Evolutionary conservation across 305 asterid species (phyloP), one percentile per base, ranked within the genome.

Genomic region (Andrographis paniculata): DNA sequence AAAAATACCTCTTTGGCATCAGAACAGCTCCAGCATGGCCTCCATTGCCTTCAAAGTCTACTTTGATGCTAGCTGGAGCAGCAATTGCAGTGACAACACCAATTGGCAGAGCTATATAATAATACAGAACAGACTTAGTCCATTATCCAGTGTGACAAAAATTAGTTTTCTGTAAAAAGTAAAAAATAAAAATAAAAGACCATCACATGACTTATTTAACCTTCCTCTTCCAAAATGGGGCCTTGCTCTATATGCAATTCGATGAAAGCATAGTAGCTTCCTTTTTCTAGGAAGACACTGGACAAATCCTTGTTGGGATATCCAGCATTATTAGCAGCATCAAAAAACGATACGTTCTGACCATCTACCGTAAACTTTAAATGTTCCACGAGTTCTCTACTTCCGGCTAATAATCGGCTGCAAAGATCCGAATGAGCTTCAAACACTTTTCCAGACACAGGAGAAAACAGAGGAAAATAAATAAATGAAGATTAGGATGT

Each of bases 231-330:
- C 56, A 89, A 70, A 53, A 80, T 78, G 56, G 98, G 96, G 66
- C 96, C 98, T 78, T 86, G 98, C 78, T 89, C 98, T 21, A 89
- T 89, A 67, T 89, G 98, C 75, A 89, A 70, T 63, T 89, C 96
- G 8, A 89, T 52, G 46, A 86, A 89, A 45, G 95, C 91, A 37
- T 71, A 76, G 61, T 85, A 85, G 72, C 78, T 82, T 61, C 93
- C 93, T 37, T 74, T 73, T 58, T 66, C 59, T 15, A 85, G 77
- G 59, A 80, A 66, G 41, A 85, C 88, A 6, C 75, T 71, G 11
- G 91, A 73, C 33, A 89, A 30, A 24, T 80, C 76, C 52, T 75
- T 71, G 14, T 72, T 70, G 10, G 48, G 27, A 27, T 82, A 89
- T 47, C 84, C 94, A 50, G 94, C 96, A 52, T 63, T 69, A 28